These are phyloP conservation scores for Coelastrella sp. DNA, from an alignment of 139 green algal species.

Conservation along the genomic window DNA sequence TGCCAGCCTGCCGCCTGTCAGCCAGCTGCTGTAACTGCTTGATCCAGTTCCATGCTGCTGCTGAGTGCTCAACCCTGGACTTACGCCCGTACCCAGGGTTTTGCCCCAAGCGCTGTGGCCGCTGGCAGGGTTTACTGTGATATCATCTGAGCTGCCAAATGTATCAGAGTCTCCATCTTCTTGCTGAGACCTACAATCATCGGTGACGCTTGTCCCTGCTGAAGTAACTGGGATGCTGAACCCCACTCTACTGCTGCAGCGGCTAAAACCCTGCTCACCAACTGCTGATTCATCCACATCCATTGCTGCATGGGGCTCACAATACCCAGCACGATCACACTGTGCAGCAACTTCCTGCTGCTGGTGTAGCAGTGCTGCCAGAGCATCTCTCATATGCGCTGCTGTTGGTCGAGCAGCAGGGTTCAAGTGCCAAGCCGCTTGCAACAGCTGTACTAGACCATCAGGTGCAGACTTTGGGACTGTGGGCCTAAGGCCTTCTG, in stretches of 20 bases:
- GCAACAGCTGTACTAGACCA: constrained; percentile 62
- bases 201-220: neutral
- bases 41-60: neutral
- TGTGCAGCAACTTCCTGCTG: constrained; percentile 24
- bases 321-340: neutral
- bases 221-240: neutral
- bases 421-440: constrained; percentile 71
- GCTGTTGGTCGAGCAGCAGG: constrained; percentile 61
- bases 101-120: neutral
- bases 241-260: constrained; percentile 23
- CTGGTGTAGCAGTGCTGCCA: constrained; percentile 24
- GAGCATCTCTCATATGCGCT: constrained; percentile 51
- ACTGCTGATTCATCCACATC: constrained; percentile 18
- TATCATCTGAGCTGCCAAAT: constrained; percentile 13
- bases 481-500: constrained; percentile 85
- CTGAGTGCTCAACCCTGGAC: neutral
- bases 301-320: neutral
- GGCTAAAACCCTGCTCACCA: neutral
- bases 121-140: neutral
- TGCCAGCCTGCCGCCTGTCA: neutral
- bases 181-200: neutral
- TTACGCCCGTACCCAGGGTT: neutral
- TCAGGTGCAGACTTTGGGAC: constrained; percentile 44
- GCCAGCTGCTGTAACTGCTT: too few relatives aligned
- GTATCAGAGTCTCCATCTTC: constrained; percentile 16